Evolutionary conservation across 148 eudicot species (phyloP), one percentile per base, ranked within the genome.

Genomic region (Silene conica): DNA sequence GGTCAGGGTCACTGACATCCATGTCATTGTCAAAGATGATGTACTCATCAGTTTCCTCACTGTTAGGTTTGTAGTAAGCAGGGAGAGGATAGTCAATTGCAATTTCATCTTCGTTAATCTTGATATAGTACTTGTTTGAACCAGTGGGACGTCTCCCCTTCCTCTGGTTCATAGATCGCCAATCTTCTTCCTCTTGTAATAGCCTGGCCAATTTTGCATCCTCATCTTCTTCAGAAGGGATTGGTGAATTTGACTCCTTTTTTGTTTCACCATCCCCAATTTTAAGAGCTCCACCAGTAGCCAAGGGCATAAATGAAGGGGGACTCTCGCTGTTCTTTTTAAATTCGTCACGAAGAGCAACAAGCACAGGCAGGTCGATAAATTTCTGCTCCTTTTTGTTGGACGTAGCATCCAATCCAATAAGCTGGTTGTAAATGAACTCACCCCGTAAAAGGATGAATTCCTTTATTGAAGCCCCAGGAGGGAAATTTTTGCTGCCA

Each of bases 21-120:
- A 72, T 65, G 56, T 84, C 87, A 78, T 77, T 82, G 65, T 89
- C 97, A 83, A 87, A 89, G 60, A 95, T 74, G 31, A 92, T 73
- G 70, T 95, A 95, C 83, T 95, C 97, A 73, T 92, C 97, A 62
- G 92, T 87, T 83, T 95, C 99, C 80, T 92, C 89, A 73, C 54
- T 54, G 65, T 81, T 80, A 18, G 90, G 85, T 58, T 86, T 92
- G 83, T 89, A 95, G 82, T 85, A 95, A 67, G 94, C 96, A 67
- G 97, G 99, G 50, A 89, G 80, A 14, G 99, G 99, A 80, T 95
- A 95, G 74, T 95, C 97, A 77, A 83, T 84, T 31, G 99, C 97
- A 86, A 95, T 92, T 82, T 95, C 99, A 82, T 92, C 97, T 83
- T 95, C 99, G 72, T 95, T 92, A 69, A 95, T 95, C 85, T 90